These are phyloP conservation scores for Metschnikowia lunata DNA, from an alignment of 805 yeast species.

Conservation along the genomic window DNA sequence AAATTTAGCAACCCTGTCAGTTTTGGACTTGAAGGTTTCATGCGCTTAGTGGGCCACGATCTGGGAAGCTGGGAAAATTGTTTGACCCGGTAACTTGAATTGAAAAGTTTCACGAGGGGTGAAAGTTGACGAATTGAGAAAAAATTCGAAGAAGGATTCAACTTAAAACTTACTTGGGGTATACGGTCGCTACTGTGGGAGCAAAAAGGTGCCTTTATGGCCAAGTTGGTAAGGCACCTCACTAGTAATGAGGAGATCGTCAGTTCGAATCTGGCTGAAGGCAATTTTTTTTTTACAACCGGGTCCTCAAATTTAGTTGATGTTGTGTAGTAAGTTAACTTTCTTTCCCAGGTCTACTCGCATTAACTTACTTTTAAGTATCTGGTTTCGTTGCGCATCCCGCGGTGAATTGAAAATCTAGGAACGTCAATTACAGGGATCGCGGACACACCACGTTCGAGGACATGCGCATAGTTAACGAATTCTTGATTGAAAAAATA, in stretches of 20 bases:
- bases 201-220: slow-evolving; percentile 24
- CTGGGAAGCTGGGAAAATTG: background rate
- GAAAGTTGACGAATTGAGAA: too few relatives aligned
- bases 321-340: too few relatives aligned
- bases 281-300: background rate
- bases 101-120: background rate
- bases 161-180: background rate
- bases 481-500: too few relatives aligned
- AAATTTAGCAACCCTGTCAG: too few relatives aligned
- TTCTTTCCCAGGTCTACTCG: too few relatives aligned
- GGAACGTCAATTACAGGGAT: too few relatives aligned
- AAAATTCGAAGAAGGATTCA: background rate
- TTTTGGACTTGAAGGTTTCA: too few relatives aligned
- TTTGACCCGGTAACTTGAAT: background rate
- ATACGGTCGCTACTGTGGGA: too few relatives aligned
- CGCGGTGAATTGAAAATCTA: background rate
- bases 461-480: too few relatives aligned
- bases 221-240: slow-evolving; percentile 35
- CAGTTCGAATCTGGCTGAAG: slow-evolving; percentile 26
- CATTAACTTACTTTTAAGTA: too few relatives aligned
- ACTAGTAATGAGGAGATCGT: slow-evolving; percentile 32
- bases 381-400: background rate
- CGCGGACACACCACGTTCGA: too few relatives aligned
- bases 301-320: background rate
- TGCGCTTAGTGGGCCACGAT: background rate